Base-by-base conservation (phyloP, 331 rosid species). In the Rosa hybrid region DNA sequence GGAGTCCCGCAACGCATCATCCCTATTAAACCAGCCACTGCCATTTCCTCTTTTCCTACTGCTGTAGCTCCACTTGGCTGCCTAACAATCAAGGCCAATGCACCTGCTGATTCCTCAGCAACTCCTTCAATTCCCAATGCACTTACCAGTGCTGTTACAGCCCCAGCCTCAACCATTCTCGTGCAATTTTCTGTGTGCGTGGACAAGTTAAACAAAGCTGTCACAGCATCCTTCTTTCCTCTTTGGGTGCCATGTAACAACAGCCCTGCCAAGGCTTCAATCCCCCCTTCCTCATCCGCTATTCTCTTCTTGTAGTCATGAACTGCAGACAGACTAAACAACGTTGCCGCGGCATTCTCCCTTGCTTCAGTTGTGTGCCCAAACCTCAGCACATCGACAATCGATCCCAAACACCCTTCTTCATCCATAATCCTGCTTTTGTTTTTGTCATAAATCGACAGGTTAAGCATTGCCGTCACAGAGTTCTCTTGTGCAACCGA, bases 1-100 rank as follows among this genome's bases (percentile, higher is more conserved):
- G 99, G 91, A 0, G 98, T 95, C 76, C 98, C 99, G 51, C 94
- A 82, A 5, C 98, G 92, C 98, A 95, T 95, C 98, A 93, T 91
- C 76, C 88, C 86, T 16, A 89, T 90, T 75, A 95, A 83, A 57
- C 96, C 97, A 0, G 86, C 85, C 12, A 95, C 91, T 17, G 97
- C 96, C 30, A 73, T 81, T 45, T 95, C 98, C 88, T 91, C 94
- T 16, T 76, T 81, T 51, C 86, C 90, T 8, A 91, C 93, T 7
- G 94, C 97, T 74, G 86, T 87, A 72, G 98, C 98, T 45, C 97
- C 99, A 16, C 80, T 3, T 1, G 89, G 88, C 81, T 91, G 96
- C 75, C 97, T 78, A 7, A 95, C 97, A 21, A 95, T 88, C 91
- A 95, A 89, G 80, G 96, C 96, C 81, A 95, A 67, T 16, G 96